phyloP scores from a whole-genome alignment of 1,284 basidiomycete genomes.

The Sporisorium exsertum region DNA sequence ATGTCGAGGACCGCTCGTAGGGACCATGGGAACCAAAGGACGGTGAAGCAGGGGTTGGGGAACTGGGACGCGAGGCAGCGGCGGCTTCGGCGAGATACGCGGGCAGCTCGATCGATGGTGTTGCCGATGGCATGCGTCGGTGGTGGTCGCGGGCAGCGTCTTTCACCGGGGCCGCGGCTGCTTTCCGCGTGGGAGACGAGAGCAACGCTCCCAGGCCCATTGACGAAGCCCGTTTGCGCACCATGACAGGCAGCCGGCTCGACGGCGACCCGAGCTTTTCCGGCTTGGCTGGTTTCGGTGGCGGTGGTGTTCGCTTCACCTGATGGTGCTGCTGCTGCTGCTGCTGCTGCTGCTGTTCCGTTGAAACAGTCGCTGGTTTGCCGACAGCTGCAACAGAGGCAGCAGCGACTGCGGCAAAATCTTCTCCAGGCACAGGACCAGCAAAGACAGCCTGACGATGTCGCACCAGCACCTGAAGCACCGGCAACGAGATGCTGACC shows the following conservation, averaged over 20 bases:
- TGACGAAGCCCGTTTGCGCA: constrained; percentile 29
- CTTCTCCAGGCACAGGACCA: constrained; percentile 21
- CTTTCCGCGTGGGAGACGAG: constrained; percentile 4
- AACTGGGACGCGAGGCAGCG: background rate
- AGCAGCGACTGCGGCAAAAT: constrained; percentile 17
- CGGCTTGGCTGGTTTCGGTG: constrained; percentile 32
- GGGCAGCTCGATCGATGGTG: constrained; percentile 19
- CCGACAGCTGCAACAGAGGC: background rate
- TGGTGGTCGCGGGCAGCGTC: background rate
- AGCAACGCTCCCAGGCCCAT: constrained; percentile 19
- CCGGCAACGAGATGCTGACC: constrained; percentile 51
- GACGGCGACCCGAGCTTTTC: constrained; percentile 17
- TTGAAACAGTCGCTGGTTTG: no score
- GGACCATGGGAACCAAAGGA: background rate
- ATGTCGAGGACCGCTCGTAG: constrained; percentile 39
- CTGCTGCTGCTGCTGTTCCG: background rate
- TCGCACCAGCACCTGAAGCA: constrained; percentile 59
- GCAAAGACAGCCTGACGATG: constrained; percentile 44
- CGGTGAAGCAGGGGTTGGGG: background rate
- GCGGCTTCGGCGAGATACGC: constrained; percentile 6
- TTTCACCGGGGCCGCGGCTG: background rate
- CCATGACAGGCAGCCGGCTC: constrained; percentile 34
- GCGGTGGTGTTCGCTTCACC: background rate
- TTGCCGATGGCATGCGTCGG: constrained; percentile 1
- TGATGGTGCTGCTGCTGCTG: background rate